Conservation (phyloP, 2,329 filamentous ascomycete genomes). For the Phialemonium atrogriseum region DNA sequence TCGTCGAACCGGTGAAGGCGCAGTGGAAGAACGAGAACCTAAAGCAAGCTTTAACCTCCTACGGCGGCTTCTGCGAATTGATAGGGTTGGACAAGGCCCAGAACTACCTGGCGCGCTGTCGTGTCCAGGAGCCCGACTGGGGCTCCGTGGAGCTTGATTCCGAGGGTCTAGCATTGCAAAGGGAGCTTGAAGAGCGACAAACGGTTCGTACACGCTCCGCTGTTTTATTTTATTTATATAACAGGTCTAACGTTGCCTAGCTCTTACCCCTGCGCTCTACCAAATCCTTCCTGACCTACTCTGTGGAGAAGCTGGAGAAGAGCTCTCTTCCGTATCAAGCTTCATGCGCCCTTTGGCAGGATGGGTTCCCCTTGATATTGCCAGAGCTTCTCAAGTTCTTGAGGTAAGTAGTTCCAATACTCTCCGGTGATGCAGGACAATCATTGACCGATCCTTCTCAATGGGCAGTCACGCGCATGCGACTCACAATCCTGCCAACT, state of each 20-base stretch:
- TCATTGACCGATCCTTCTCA: too few relatives aligned
- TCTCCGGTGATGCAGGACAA: too few relatives aligned
- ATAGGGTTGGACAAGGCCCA: constrained; percentile 75
- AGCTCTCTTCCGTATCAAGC: constrained; percentile 64
- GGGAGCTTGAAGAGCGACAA: constrained; percentile 67
- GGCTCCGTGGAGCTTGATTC: constrained; percentile 65
- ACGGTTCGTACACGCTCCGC: constrained; percentile 35
- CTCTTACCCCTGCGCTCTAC: constrained; percentile 71
- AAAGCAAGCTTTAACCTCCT: constrained; percentile 60
- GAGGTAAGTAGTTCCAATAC: constrained; percentile 35
- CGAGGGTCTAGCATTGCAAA: constrained; percentile 72
- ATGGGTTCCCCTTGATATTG: constrained; percentile 74
- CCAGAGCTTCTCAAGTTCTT: constrained; percentile 79
- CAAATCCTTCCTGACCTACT: constrained; percentile 86
- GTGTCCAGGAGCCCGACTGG: constrained; percentile 81
- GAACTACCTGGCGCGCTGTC: constrained; percentile 64
- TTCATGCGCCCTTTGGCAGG: constrained; percentile 76
- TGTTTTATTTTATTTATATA: neutral
- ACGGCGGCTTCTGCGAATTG: constrained; percentile 69
- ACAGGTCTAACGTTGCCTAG: neutral
- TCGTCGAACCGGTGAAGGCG: constrained; percentile 73
- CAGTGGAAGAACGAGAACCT: constrained; percentile 71
- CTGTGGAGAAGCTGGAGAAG: constrained; percentile 80
- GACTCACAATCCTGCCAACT: constrained; percentile 80
- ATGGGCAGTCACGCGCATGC: constrained; percentile 69